Percentiles rank a stretch among this genome's conserved stretches.
Evolutionary conservation across 495 filamentous ascomycete species (phyloP).

Genomic region (Eremomyces bilateralis): DNA sequence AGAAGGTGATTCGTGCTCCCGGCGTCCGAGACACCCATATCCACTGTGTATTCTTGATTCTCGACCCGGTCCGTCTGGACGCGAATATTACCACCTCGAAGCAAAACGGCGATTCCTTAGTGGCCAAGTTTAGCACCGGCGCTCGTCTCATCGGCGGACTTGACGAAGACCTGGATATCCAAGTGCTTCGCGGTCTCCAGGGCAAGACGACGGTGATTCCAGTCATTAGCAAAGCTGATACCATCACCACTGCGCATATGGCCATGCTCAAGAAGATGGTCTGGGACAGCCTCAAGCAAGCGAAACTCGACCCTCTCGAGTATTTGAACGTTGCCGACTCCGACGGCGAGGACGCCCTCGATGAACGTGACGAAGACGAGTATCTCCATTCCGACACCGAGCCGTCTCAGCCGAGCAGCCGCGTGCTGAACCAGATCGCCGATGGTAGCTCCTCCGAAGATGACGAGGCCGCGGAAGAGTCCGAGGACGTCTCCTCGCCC

Average conservation of each 20-base stretch:
- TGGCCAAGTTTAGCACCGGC: slow-evolving; percentile 30
- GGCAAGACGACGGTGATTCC: slow-evolving; percentile 94
- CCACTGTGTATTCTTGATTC: slow-evolving; percentile 80
- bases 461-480: slow-evolving; percentile 8
- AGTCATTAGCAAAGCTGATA: slow-evolving; percentile 93
- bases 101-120: slow-evolving; percentile 20
- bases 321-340: slow-evolving; percentile 59
- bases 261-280: slow-evolving; percentile 75
- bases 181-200: slow-evolving; percentile 68
- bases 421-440: neutral
- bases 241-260: slow-evolving; percentile 86
- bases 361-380: slow-evolving; percentile 21
- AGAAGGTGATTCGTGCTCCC: slow-evolving; percentile 84
- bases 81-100: slow-evolving; percentile 53
- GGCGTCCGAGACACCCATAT: slow-evolving; percentile 92
- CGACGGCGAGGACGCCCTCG: slow-evolving; percentile 34
- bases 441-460: slow-evolving; percentile 8
- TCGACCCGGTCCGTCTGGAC: slow-evolving; percentile 76
- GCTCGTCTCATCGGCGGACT: slow-evolving; percentile 41
- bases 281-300: slow-evolving; percentile 64
- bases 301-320: slow-evolving; percentile 76
- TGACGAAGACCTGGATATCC: slow-evolving; percentile 77
- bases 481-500: slow-evolving; percentile 1
- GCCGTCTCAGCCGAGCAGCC: slow-evolving; percentile 5
- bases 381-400: slow-evolving; percentile 10